Base-by-base conservation (phyloP, 371 early-diverging fungal species). In the Funneliformis caledonium region DNA sequence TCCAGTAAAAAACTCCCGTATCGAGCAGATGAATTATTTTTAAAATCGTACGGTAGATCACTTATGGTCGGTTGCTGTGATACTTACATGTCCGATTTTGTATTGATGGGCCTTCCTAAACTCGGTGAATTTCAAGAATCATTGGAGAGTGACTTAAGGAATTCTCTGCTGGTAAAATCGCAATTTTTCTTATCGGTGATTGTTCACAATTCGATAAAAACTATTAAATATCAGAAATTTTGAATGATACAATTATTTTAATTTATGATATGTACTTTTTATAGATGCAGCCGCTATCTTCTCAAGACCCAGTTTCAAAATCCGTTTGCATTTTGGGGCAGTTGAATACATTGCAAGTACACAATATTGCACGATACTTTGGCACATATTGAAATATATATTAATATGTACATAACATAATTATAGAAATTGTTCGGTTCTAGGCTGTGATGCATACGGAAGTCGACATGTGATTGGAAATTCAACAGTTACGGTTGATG, bases 1-100 rank as follows among this genome's bases (percentile, higher is more conserved):
- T 79, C 83, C 4, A 78, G 83, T n/a, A 80, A 81, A 56, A 80
- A 62, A 43, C 14, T 31, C 19, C 22, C 26, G 0, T 22, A 83
- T 61, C 81, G 87, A n/a, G 87, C 87, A 37, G 87, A 90, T 82
- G 82, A 85, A 22, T 74, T 92, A 16, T 92, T 86, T 81, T 87
- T 89, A 42, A 91, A 91, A 82, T 91, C 91, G 9, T 92, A 90
- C 75, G 92, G 91, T 9, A 87, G 92, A 64, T 92, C 92, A 10
- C 81, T 92, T 62, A 89, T 92, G 91, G 91, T 85, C 42, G 85
- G 88, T 10, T 91, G 89, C 59, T 88, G 88, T 75, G 87, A 88
- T 16, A 84, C 83, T 1, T 92, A 90, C 77, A 88, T 89, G 82
- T 86, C 92, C 4, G 91, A 90, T 69, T 91, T 91, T 82, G 91